Evolutionary conservation across 768 basidiomycete species (phyloP), one percentile per base, ranked within the genome.

Genomic region (Vishniacozyma victoriae): DNA sequence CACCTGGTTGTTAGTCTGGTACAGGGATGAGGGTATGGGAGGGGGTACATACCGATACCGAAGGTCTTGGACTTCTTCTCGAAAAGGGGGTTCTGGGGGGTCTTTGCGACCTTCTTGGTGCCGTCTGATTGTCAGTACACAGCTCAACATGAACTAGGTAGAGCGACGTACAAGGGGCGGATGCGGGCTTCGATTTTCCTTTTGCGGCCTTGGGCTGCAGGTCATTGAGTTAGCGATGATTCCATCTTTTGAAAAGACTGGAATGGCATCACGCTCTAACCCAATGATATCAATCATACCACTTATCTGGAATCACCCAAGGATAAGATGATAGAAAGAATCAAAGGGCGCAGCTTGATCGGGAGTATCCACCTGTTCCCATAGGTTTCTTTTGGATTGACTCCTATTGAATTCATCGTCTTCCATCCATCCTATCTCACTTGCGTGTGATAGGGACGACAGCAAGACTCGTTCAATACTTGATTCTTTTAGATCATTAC

Each of bases 11-110:
- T n/a, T 1, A 7, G 3, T 5, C 41, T 23, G 14, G 15, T 9
- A 9, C 29, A 33, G 29, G n/a, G 7, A 18, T 18, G 35, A 26
- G 13, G 18, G 19, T 19, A 38, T 5, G 15, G 19, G 26, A 19
- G 15, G 9, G 24, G 72, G 42, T 42, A 56, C 80, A 9, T 55
- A 95, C 92, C 92, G 54, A 96, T 92, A 71, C 88, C 89, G 73
- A 93, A 96, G 79, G 91, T 92, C 75, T 85, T 87, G 64, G 90
- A 81, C 53, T 72, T 78, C 46, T 89, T 72, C 78, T 96, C 91
- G 73, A 96, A 95, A 62, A 97, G 82, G 64, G 93, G 93, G 79
- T 96, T 96, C 78, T 92, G 93, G 49, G 71, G 58, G 45, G 64
- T 50, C 74, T 82, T 82, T 76, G 87, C 87, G 78, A 79, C 79